Base-by-base conservation (phyloP, 371 early-diverging fungal genomes). In the Mortierella sp. region DNA sequence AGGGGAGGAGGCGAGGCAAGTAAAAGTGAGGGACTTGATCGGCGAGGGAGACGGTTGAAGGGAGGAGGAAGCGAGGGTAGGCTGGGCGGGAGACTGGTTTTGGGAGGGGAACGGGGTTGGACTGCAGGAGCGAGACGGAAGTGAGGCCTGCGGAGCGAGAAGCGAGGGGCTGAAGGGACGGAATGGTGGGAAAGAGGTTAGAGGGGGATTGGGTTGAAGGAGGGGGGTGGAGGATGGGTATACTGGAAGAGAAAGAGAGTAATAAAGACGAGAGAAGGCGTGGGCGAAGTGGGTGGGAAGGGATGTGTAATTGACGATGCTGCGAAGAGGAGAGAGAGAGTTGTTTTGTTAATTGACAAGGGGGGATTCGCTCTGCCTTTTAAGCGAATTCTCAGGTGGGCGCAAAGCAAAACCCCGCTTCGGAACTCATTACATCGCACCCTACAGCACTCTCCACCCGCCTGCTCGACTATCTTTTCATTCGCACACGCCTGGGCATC, bases 51-150 rank as follows among this genome's bases (percentile, higher is more conserved):
- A 76, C 69, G 24, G 80, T 80, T 16, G 80, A 76, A 21, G 80
- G 76, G 24, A 80, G 69, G n/a, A 79, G 80, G 72, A 79, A 75
- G 48, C 80, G 74, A 43, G 76, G 80, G 40, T 75, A 80, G 55
- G 80, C 75, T 24, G 80, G 80, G 53, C 80, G 72, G 24, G 80
- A 71, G 71, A 77, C 74, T 34, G 81, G 81, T 37, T 71, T 57
- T 0, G 77, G 77, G 44, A 81, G 77, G 13, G 81, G 77, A 50
- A 72, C 48, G 76, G 72, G 72, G n/a, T 75, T 54, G 13, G 80
- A 24, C 6, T 74, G 73, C 46, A 80, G 54, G 72, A 75, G 75
- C 10, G 80, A 80, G 67, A 72, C 48, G 72, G 76, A 50, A 4
- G 80, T 76, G 67, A 72, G 72, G 67, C 80, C 76, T 72, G 73